Evolutionary conservation across 2,329 filamentous ascomycete species (phyloP).

Genomic region (Malbranchea zuffiana): DNA sequence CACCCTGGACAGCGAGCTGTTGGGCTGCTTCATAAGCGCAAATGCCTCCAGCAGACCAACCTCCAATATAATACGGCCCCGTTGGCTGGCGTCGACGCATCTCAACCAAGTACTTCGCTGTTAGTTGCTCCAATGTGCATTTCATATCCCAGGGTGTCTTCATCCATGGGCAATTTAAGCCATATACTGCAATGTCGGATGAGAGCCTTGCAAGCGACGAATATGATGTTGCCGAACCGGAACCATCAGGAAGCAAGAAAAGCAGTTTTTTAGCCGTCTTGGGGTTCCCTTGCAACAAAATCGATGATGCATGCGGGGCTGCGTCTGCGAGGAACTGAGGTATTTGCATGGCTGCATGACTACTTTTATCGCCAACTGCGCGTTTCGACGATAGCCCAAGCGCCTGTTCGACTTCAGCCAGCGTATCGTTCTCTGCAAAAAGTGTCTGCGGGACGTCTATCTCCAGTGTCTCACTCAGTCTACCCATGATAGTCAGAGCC

Average conservation of each 20-base stretch:
- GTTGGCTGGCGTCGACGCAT: conserved; percentile 59
- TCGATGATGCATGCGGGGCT: conserved; percentile 19
- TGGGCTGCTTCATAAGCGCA: conserved; percentile 43
- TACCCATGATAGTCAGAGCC: conserved; percentile 5
- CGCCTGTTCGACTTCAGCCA: conserved; percentile 4
- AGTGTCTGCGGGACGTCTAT: conserved; percentile 30
- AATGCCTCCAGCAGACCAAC: conserved; percentile 47
- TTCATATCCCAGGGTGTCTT: conserved; percentile 55
- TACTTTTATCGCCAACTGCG: neutral
- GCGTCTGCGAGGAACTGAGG: neutral
- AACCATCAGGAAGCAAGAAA: conserved; percentile 41
- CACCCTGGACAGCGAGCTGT: conserved; percentile 39
- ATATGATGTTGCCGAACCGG: conserved; percentile 38
- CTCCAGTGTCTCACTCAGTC: conserved; percentile 15
- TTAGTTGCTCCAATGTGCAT: conserved; percentile 55
- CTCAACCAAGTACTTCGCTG: conserved; percentile 54
- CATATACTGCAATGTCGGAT: conserved; percentile 40
- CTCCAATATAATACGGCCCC: conserved; percentile 48
- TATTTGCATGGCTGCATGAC: neutral
- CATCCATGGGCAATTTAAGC: conserved; percentile 61
- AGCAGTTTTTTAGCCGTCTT: conserved; percentile 22
- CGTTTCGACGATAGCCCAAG: neutral
- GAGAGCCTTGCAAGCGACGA: conserved; percentile 30
- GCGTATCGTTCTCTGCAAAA: conserved; percentile 4
- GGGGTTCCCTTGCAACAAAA: conserved; percentile 39